Evolutionary conservation across 768 basidiomycete species (phyloP).

Genomic region (Xanthoconium purpureum): DNA sequence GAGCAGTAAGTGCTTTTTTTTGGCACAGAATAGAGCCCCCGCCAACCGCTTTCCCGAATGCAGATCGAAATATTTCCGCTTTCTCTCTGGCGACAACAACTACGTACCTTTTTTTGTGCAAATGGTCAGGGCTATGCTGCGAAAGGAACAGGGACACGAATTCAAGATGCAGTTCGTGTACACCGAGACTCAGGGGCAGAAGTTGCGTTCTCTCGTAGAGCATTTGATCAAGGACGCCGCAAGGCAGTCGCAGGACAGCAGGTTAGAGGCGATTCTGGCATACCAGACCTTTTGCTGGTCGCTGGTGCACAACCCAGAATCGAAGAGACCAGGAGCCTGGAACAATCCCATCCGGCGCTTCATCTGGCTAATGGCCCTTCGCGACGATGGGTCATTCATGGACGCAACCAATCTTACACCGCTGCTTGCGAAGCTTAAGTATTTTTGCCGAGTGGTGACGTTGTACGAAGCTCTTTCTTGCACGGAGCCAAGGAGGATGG

Average conservation of each 20-base stretch:
- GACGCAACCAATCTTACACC: background rate
- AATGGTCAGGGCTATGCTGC: background rate
- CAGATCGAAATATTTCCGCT: background rate
- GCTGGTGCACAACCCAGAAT: background rate
- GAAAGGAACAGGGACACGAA: background rate
- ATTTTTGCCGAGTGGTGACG: background rate
- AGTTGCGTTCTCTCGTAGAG: background rate
- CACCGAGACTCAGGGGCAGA: background rate
- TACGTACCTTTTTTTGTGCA: background rate
- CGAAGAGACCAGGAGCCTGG: background rate
- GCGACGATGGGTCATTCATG: background rate
- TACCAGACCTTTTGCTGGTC: slow-evolving; percentile 3
- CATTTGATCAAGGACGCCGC: background rate
- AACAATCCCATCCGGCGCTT: background rate
- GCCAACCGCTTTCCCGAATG: background rate
- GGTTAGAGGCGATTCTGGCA: background rate
- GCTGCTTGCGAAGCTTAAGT: background rate
- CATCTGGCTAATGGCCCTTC: slow-evolving; percentile 6
- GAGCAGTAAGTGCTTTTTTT: background rate
- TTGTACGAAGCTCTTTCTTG: background rate
- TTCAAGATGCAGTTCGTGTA: background rate
- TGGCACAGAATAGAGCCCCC: background rate
- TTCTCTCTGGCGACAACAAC: background rate
- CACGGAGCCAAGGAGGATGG: background rate
- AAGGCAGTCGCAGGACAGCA: background rate